phyloP scores from a whole-genome alignment of 2,329 filamentous ascomycete genomes.

The Phoma herbarum region DNA sequence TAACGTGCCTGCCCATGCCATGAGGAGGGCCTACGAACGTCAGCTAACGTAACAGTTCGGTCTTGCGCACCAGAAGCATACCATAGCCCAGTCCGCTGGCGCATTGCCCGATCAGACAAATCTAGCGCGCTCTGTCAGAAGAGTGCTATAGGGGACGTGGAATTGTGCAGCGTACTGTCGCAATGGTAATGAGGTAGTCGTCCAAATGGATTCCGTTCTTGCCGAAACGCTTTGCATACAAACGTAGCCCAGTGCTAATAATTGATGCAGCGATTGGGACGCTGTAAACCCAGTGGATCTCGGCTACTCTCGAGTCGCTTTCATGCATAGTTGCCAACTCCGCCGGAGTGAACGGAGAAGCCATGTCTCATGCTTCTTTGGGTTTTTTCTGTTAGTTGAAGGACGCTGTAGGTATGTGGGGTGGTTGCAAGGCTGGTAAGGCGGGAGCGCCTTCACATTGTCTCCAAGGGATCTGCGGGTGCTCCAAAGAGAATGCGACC shows the following conservation, averaged over 20 bases:
- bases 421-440: constrained; percentile 20
- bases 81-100: constrained; percentile 40
- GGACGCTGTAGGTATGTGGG: constrained; percentile 12
- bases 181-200: constrained; percentile 44
- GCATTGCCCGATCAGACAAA: constrained; percentile 45
- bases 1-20: constrained; percentile 47
- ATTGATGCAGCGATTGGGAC: constrained; percentile 41
- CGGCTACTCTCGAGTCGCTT: constrained; percentile 38
- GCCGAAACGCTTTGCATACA: constrained; percentile 44
- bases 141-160: not conserved
- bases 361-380: constrained; percentile 23
- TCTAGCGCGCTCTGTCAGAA: constrained; percentile 22
- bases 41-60: constrained; percentile 13
- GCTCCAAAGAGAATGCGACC: not conserved
- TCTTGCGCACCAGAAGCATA: constrained; percentile 19
- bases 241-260: constrained; percentile 37
- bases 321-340: constrained; percentile 41
- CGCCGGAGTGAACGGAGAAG: constrained; percentile 40
- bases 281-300: constrained; percentile 46
- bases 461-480: not conserved
- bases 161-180: constrained; percentile 34
- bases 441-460: constrained; percentile 17
- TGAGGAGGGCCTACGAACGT: constrained; percentile 40
- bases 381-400: constrained; percentile 9
- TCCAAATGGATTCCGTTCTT: constrained; percentile 46